Evolutionary conservation across 2,329 filamentous ascomycete species (phyloP), one percentile per base, ranked within the genome.

Genomic region (Curvularia eragrostidis): DNA sequence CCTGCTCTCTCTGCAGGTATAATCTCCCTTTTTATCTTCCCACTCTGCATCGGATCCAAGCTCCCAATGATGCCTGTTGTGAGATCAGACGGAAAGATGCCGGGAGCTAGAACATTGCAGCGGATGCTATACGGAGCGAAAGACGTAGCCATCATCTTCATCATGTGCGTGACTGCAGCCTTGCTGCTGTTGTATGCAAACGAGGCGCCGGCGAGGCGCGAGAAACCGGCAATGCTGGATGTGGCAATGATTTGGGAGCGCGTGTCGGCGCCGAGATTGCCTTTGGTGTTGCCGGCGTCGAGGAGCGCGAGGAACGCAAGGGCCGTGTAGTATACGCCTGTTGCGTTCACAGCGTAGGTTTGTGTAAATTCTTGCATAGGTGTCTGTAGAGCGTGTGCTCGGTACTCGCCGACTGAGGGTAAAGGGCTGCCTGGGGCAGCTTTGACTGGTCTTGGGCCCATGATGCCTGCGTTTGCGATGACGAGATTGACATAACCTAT

Each of bases 1-100:
- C 88, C 88, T 59, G 84, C 80, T 44, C 88, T 79, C 39, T 83
- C 82, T n/a, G 87, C 75, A 0, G 88, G 88, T 19, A 65, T 52
- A 24, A 66, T 26, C 6, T n/a, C 26, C 34, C 18, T 56, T 44
- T 60, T 54, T 41, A 63, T 47, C 6, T 43, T 46, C 13, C 50
- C 52, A 9, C 47, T 52, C 1, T 54, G 21, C 1, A 36, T 21
- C 13, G 56, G 46, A 23, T 42, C 43, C 18, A 58, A 34, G 5
- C 48, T 44, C 19, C 44, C 51, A 39, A 66, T 56, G 23, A 56
- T 61, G 3, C 59, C 60, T 6, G 48, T 46, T 9, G 66, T 56
- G 32, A 70, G 48, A 47, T 70, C 68, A 2, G 59, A 63, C 5
- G 65, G 65, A 43, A 67, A 67, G 10, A 67, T 52, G 2, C 83